Evolutionary conservation across 192 early-diverging fungal species (phyloP).

Genomic region (Backusella psychrophila): DNA sequence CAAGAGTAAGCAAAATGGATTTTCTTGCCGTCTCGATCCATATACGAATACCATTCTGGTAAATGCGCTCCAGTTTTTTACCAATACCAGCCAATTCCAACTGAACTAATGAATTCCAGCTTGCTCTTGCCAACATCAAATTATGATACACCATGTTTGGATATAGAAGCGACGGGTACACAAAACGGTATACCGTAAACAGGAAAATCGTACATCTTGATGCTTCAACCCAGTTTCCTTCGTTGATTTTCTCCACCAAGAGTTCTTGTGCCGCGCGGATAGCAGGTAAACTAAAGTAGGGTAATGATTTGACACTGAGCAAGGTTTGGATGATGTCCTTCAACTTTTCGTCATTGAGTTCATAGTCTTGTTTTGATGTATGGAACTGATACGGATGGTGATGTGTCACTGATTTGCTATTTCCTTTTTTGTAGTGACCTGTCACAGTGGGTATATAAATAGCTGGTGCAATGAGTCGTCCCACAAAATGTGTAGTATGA

Average conservation of each 20-base stretch:
- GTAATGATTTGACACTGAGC: neutral
- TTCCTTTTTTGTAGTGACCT: neutral
- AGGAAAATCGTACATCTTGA: slow-evolving; percentile 13
- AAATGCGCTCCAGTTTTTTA: slow-evolving; percentile 19
- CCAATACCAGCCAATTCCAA: slow-evolving; percentile 30
- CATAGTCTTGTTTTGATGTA: neutral
- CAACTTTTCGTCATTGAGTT: neutral
- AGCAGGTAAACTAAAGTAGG: neutral
- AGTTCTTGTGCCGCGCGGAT: slow-evolving; percentile 1
- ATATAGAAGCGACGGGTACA: slow-evolving; percentile 21
- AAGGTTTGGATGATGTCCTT: neutral
- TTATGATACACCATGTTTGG: slow-evolving; percentile 19
- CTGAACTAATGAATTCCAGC: slow-evolving; percentile 31
- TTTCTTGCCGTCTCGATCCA: slow-evolving; percentile 26
- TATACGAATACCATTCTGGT: slow-evolving; percentile 9
- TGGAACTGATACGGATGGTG: neutral
- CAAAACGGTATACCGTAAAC: slow-evolving; percentile 20
- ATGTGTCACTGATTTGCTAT: neutral
- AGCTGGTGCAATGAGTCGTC: slow-evolving; percentile 12
- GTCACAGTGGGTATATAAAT: neutral
- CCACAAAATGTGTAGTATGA: slow-evolving; percentile 17
- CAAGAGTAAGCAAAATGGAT: slow-evolving; percentile 13
- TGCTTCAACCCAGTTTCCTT: slow-evolving; percentile 25
- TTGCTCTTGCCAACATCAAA: slow-evolving; percentile 16
- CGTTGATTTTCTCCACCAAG: neutral